These are phyloP conservation scores for Hygrocybe punicea DNA, from an alignment of 768 basidiomycete species.

Conservation along the genomic window DNA sequence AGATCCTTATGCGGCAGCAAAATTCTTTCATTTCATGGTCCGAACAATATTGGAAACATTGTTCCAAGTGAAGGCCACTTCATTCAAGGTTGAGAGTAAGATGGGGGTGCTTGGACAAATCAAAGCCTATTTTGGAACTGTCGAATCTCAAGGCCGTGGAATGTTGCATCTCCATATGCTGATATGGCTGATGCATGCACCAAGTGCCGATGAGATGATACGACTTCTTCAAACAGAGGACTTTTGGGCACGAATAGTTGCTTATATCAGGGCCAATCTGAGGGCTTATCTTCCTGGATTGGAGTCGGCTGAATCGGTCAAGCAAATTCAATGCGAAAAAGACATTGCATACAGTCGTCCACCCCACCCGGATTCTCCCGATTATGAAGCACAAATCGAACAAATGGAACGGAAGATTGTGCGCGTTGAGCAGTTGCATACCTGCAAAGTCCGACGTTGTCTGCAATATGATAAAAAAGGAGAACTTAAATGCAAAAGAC, in stretches of 20 bases:
- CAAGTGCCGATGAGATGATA: constrained; percentile 31
- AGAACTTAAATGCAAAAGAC: constrained; percentile 28
- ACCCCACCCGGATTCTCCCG: constrained; percentile 20
- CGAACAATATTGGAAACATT: constrained; percentile 27
- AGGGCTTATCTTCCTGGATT: constrained; percentile 33
- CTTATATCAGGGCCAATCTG: constrained; percentile 34
- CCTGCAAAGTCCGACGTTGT: constrained; percentile 26
- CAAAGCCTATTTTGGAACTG: constrained; percentile 35
- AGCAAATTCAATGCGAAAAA: constrained; percentile 20
- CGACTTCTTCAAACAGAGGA: constrained; percentile 18
- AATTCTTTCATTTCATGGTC: constrained; percentile 41
- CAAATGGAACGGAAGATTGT: constrained; percentile 25
- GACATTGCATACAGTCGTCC: constrained; percentile 35
- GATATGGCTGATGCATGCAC: constrained; percentile 31
- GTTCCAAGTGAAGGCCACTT: constrained; percentile 26
- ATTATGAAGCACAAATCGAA: constrained; percentile 17
- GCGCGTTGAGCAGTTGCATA: constrained; percentile 31
- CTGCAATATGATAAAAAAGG: constrained; percentile 23
- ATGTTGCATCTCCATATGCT: constrained; percentile 38
- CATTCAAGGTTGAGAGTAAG: constrained; percentile 12
- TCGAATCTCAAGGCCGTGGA: constrained; percentile 40
- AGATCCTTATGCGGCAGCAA: constrained; percentile 38
- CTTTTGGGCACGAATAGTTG: constrained; percentile 25
- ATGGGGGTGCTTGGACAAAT: constrained; percentile 33
- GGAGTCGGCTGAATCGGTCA: constrained; percentile 21